A percentile compares a stretch with the other conserved stretches of the same genome.
phyloP scores from a whole-genome alignment of 306 rosid species.

The Lathyrus sativus region DNA sequence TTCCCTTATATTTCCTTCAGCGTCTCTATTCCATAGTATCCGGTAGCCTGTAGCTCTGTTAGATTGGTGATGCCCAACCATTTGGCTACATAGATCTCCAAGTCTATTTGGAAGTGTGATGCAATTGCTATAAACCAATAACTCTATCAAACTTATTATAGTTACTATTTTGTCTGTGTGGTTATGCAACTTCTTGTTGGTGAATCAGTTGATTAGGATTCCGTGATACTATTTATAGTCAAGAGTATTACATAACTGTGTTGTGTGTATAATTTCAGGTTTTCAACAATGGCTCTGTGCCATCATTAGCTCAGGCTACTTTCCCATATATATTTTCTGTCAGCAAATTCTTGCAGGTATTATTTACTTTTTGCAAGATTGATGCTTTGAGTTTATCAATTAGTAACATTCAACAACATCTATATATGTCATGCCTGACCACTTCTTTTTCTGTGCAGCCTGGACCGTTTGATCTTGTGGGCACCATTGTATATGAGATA shows the following conservation, averaged over 20 bases:
- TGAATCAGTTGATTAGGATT: not conserved
- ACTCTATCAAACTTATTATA: conserved; percentile 13
- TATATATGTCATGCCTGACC: not conserved
- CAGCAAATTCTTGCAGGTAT: conserved; percentile 92
- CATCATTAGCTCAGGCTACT: conserved; percentile 74
- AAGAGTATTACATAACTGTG: conserved; percentile 21
- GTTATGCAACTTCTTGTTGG: conserved; percentile 12
- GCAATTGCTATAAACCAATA: not conserved
- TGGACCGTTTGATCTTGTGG: conserved; percentile 90
- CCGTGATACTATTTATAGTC: not conserved
- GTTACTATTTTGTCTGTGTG: conserved; percentile 5
- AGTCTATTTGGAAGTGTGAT: conserved; percentile 12
- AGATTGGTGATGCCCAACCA: conserved; percentile 10
- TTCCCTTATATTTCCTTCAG: conserved; percentile 5
- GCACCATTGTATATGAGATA: conserved; percentile 74
- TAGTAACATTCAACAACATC: conserved; percentile 7
- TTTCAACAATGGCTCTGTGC: conserved; percentile 74
- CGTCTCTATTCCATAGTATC: not conserved
- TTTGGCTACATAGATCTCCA: conserved; percentile 24
- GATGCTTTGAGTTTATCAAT: conserved; percentile 3
- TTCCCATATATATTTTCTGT: conserved; percentile 82
- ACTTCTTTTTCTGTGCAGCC: conserved; percentile 58
- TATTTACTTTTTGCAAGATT: not conserved
- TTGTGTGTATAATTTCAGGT: conserved; percentile 46
- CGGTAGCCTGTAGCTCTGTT: conserved; percentile 20